Evolutionary conservation across 2,329 filamentous ascomycete genomes (phyloP), one percentile per base, ranked within the genome.

Genomic region (Aspergillus fumigatiaffinis): DNA sequence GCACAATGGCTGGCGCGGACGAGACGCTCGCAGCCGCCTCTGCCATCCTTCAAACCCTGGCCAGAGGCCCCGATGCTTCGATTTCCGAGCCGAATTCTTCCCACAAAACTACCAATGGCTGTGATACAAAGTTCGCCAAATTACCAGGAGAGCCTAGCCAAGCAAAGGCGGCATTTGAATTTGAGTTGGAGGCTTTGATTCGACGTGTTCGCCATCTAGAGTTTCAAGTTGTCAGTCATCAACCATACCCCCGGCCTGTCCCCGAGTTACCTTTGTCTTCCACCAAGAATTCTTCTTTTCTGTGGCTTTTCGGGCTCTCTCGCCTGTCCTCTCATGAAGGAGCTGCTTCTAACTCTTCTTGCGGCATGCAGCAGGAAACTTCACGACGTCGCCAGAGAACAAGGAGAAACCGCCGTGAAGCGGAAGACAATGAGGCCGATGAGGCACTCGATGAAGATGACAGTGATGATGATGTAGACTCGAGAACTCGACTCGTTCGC

Each of bases 151-250:
- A 85, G 57, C 84, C 91, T 58, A 88, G 84, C 48, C 76, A 85
- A 38, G 88, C 88, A 64, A 97, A 97, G 78, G 82, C 84, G 64
- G 83, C 83, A 32, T 84, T 97, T 60, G 92, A 97, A 77, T 82
- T 83, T 59, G 93, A 97, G 77, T 84, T 99, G 57, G 84, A 88
- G 52, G 88, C 90, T 55, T 84, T 97, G 62, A 84, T 88, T 58
- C 79, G 87, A 60, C 84, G 94, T 64, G 86, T 97, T 65, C 89
- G 92, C 63, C 86, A 87, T 63, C 85, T 97, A 66, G 92, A 97
- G 79, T 85, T 86, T 66, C 88, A 88, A 76, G 88, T 90, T 63
- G 84, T 83, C 69, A 72, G 70, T 68, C 66, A 68, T 66, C 68
- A 71, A 61, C 62, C 60, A 54, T 83, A 92, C 66, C 91, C 91